Base-by-base conservation (phyloP, 352 stramenopile genomes). In the Halophytophthora batemanensis region DNA sequence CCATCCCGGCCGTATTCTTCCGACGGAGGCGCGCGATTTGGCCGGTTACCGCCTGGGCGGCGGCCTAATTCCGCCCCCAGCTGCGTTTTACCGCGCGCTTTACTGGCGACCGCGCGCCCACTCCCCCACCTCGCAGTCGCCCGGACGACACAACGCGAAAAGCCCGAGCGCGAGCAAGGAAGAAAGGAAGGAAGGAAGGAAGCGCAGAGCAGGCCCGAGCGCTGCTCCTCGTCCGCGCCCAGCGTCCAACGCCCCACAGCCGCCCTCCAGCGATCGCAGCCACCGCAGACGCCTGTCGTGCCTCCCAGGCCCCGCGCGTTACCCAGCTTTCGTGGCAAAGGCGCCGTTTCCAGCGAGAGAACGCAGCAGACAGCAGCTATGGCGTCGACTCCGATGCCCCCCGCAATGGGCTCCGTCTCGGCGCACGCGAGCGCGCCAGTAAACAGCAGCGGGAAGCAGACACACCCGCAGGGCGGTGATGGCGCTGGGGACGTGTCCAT, bases 361-460 rank as follows among this genome's bases (percentile, higher is more conserved):
- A 25, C n/a, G 25, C 25, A 11, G 67, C n/a, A 64, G 58, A 63
- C 61, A 60, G 25, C 25, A 31, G 25, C 25, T 14, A 74, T 59
- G 59, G 66, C 69, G 45, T 61, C 66, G 19, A 69, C 60, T 14
- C 54, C 64, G 8, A 40, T 61, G 19, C 43, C 52, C 23, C 46
- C 55, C 8, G 35, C 54, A 2, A 35, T 42, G 8, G 34, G 45
- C 11, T 43, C 51, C 25, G 33, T 56, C 10, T 43, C 62, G 21
- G 18, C 64, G 12, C 50, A 64, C 45, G 40, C 51, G 19, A 56
- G 35, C 36, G 37, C 50, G 15, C 13, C 47, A 25, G 35, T 46
- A 18, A 45, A n/a, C 44, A 35, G 40, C 13, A 69, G 61, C 18
- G 64, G 63, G 23, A 51, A 66, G 35, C 48, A 55, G 6, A 41